Conservation (phyloP, 768 basidiomycete species). For the Cystofilobasidium macerans region DNA sequence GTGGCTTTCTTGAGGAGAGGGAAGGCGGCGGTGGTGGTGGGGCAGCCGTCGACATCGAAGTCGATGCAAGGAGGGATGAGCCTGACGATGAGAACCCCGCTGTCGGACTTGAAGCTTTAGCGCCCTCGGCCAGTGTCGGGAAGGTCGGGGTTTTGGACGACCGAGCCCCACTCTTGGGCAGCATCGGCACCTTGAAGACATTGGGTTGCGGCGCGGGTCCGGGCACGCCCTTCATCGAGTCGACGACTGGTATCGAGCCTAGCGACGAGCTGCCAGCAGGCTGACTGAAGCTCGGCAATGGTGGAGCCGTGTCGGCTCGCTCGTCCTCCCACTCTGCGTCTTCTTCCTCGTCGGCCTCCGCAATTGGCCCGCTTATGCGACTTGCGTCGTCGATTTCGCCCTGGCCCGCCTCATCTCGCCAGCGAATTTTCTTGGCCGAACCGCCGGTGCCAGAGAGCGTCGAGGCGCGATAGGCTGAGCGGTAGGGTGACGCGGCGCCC, state of each 20-base stretch:
- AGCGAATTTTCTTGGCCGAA: conserved; percentile 61
- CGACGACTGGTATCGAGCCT: no score
- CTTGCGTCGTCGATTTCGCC: conserved; percentile 57
- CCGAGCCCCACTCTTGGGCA: conserved; percentile 8
- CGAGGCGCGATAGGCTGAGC: conserved; percentile 5
- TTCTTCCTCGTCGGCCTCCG: neutral
- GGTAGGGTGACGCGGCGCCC: conserved; percentile 49
- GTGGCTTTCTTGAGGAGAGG: neutral
- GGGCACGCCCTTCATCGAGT: neutral
- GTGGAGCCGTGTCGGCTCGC: neutral
- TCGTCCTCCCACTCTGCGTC: conserved; percentile 26
- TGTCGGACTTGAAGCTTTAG: neutral
- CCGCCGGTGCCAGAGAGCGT: neutral
- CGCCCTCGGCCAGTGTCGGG: neutral
- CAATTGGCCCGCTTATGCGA: conserved; percentile 6
- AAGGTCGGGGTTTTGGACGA: neutral
- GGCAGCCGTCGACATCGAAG: neutral
- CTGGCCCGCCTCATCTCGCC: conserved; percentile 76
- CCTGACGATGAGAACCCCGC: neutral
- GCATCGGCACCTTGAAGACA: conserved; percentile 5
- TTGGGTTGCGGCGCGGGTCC: neutral
- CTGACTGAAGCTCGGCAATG: neutral
- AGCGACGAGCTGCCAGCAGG: neutral
- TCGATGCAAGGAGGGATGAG: neutral
- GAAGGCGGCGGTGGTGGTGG: neutral